phyloP scores from a whole-genome alignment of 768 basidiomycete species.

The Pleurotus citrinopileatus region DNA sequence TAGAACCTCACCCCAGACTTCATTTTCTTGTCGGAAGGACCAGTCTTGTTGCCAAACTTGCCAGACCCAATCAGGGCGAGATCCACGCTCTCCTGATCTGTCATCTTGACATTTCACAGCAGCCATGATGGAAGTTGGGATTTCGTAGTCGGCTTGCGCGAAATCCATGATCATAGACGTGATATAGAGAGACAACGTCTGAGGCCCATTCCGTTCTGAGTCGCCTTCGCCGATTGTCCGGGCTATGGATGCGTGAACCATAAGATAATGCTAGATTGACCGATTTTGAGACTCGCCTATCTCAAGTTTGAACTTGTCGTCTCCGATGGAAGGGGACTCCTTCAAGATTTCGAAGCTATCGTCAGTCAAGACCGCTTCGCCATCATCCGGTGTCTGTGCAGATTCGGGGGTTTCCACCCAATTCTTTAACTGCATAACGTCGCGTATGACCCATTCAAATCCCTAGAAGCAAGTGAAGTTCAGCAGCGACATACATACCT shows the following conservation, averaged over 20 bases:
- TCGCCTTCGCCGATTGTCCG: slow-evolving; percentile 22
- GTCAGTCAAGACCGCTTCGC: slow-evolving; percentile 25
- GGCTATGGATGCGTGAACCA: slow-evolving; percentile 10
- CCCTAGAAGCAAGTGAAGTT: slow-evolving; percentile 37
- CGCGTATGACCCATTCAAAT: slow-evolving; percentile 69
- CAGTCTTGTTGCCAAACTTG: slow-evolving; percentile 69
- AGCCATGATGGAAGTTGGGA: slow-evolving; percentile 64
- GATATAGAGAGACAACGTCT: slow-evolving; percentile 59
- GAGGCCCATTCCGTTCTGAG: slow-evolving; percentile 24
- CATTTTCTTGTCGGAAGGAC: slow-evolving; percentile 66
- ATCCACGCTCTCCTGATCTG: slow-evolving; percentile 56
- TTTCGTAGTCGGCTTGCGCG: slow-evolving; percentile 55
- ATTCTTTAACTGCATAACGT: slow-evolving; percentile 54
- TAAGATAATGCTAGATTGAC: neutral
- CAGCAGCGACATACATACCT: neutral
- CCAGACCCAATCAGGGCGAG: slow-evolving; percentile 73
- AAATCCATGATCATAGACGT: slow-evolving; percentile 65
- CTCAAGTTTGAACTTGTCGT: slow-evolving; percentile 71
- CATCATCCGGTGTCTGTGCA: slow-evolving; percentile 15
- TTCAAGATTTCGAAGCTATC: slow-evolving; percentile 60
- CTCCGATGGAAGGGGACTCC: slow-evolving; percentile 64
- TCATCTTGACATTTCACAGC: slow-evolving; percentile 68
- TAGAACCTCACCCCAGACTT: slow-evolving; percentile 60
- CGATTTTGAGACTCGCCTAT: slow-evolving; percentile 40
- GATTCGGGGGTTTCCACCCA: slow-evolving; percentile 47